phyloP scores from a whole-genome alignment of 2,329 filamentous ascomycete genomes.

The Aspergillus aculeatinus region DNA sequence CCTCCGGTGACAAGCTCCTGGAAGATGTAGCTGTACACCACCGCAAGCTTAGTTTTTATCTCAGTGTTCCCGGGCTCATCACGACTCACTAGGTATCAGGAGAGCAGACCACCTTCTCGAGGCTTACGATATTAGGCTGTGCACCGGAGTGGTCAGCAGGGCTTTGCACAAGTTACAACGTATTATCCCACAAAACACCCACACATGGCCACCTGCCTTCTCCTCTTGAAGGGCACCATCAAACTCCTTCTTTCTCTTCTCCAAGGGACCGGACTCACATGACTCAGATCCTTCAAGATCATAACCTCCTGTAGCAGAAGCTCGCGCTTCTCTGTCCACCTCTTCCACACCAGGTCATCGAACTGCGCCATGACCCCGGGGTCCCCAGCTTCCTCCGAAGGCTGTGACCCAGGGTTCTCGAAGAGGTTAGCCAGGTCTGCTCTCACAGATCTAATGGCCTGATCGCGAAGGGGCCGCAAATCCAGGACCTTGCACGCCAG shows the following conservation, averaged over 20 bases:
- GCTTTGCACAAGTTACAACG: no score
- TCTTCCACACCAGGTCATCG: background rate
- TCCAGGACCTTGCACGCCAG: constrained; percentile 49
- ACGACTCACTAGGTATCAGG: constrained; percentile 49
- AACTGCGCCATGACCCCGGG: background rate
- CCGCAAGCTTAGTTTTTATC: constrained; percentile 12
- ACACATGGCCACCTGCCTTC: no score
- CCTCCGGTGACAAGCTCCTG: constrained; percentile 61
- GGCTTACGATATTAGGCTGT: constrained; percentile 58
- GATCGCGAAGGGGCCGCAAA: constrained; percentile 29
- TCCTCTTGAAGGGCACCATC: no score
- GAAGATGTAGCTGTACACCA: constrained; percentile 54
- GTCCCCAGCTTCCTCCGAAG: no score
- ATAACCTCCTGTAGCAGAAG: constrained; percentile 41
- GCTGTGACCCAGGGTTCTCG: background rate
- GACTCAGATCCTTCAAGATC: constrained; percentile 53
- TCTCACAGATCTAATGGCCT: background rate
- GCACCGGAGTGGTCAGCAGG: background rate
- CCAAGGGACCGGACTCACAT: constrained; percentile 39
- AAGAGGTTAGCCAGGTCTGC: background rate
- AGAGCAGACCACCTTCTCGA: constrained; percentile 58
- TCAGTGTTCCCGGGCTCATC: no score
- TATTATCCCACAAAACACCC: constrained; percentile 1
- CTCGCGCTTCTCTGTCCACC: constrained; percentile 26
- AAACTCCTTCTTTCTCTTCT: background rate